phyloP scores from a whole-genome alignment of 768 basidiomycete species.

The Boletus rex-veris region DNA sequence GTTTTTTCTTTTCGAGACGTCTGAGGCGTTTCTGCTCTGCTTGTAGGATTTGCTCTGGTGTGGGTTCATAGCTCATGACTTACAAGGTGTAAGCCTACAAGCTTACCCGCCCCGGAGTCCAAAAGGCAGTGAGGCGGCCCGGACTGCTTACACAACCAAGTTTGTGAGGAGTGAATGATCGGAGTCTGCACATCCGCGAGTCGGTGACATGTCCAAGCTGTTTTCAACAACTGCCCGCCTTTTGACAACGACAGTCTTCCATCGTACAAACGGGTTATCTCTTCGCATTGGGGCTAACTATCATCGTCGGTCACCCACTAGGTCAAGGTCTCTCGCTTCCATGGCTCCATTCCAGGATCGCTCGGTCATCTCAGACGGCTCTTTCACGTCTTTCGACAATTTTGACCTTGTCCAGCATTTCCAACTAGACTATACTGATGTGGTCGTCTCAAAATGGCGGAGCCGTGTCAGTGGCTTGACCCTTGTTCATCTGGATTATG shows the following conservation, averaged over 20 bases:
- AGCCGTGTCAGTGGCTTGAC: constrained; percentile 85
- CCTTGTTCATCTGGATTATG: constrained; percentile 87
- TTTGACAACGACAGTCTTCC: constrained; percentile 13
- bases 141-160: too few species aligned
- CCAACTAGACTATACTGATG: constrained; percentile 74
- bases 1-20: constrained; percentile 45
- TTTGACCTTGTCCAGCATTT: constrained; percentile 80
- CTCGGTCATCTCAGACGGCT: constrained; percentile 11
- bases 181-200: neutral
- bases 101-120: too few species aligned
- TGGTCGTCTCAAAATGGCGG: constrained; percentile 83
- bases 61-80: constrained; percentile 31
- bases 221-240: constrained; percentile 22
- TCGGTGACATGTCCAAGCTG: constrained; percentile 25
- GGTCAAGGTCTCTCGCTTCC: constrained; percentile 20
- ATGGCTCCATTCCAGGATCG: constrained; percentile 29
- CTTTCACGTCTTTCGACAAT: constrained; percentile 54
- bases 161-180: neutral
- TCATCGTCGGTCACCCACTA: constrained; percentile 1
- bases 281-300: neutral
- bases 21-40: constrained; percentile 41
- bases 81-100: neutral
- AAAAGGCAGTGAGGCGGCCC: too few species aligned
- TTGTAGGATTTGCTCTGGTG: constrained; percentile 55
- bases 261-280: constrained; percentile 3